A percentile compares a stretch with the other conserved stretches of the same genome.
Evolutionary conservation across 2,329 filamentous ascomycete genomes (phyloP).

Genomic region (Sporothrix brunneoviolacea): DNA sequence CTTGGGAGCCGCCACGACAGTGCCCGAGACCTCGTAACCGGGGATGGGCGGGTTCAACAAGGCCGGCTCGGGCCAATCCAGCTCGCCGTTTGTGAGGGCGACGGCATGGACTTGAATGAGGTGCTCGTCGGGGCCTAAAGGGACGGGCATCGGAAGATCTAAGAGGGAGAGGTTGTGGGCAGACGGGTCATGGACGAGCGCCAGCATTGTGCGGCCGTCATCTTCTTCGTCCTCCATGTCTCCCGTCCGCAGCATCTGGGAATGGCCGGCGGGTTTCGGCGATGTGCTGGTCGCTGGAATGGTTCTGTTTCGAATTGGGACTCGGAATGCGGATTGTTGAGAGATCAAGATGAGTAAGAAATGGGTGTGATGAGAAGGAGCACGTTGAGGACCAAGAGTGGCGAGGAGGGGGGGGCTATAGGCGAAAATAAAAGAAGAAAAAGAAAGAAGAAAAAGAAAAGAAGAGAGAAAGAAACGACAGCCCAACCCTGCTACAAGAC

Average conservation of each 20-base stretch:
- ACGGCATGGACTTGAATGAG: conserved; percentile 27
- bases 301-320: too few relatives aligned
- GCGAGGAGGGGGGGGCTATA: not conserved
- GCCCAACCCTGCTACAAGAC: not conserved
- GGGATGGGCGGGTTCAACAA: conserved; percentile 16
- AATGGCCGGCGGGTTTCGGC: not conserved
- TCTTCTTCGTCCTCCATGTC: conserved; percentile 5
- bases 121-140: conserved; percentile 19
- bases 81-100: conserved; percentile 25
- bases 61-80: conserved; percentile 21
- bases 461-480: not conserved
- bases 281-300: too few relatives aligned
- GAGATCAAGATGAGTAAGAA: too few relatives aligned
- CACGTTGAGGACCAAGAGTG: not conserved
- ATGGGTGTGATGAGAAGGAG: not conserved
- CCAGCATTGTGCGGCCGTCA: conserved; percentile 9
- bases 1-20: conserved; percentile 21
- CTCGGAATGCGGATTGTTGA: too few relatives aligned
- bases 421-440: not conserved
- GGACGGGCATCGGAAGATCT: conserved; percentile 14
- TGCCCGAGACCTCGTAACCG: conserved; percentile 27
- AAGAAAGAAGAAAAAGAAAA: not conserved
- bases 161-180: conserved; percentile 7
- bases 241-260: not conserved
- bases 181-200: conserved; percentile 12